phyloP scores from a whole-genome alignment of 1,284 basidiomycete species.

The Ganoderma multipileum region DNA sequence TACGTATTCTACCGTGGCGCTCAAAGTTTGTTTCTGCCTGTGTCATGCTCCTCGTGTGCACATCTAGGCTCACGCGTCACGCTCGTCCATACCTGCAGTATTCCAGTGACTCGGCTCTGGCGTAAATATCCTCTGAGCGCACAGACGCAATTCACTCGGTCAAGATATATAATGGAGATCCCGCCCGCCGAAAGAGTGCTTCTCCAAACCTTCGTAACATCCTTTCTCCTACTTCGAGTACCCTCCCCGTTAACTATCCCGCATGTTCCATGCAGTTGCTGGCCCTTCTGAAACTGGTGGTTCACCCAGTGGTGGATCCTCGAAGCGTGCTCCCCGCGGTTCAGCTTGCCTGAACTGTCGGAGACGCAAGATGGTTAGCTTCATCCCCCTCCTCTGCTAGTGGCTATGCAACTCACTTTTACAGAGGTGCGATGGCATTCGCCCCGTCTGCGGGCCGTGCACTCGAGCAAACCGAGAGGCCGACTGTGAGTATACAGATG shows the following conservation, averaged over 20 bases:
- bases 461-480: constrained; percentile 39
- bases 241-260: constrained; percentile 6
- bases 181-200: neutral
- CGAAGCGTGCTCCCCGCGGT: constrained; percentile 39
- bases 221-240: neutral
- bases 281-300: constrained; percentile 14
- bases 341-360: constrained; percentile 43
- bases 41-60: neutral
- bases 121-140: neutral
- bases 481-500: constrained; percentile 43
- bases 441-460: constrained; percentile 41
- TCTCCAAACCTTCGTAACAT: constrained; percentile 2
- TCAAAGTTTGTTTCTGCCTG: neutral
- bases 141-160: neutral
- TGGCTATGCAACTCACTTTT: neutral
- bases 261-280: constrained; percentile 21
- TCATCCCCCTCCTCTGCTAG: neutral
- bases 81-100: constrained; percentile 12
- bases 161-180: constrained; percentile 17
- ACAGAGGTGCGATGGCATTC: constrained; percentile 41
- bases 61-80: constrained; percentile 12
- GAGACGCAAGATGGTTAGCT: constrained; percentile 40
- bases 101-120: constrained; percentile 24
- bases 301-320: constrained; percentile 25
- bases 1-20: constrained; percentile 9